Base-by-base conservation (phyloP, 129 eudicot genomes). In the Saussurea involucrata region DNA sequence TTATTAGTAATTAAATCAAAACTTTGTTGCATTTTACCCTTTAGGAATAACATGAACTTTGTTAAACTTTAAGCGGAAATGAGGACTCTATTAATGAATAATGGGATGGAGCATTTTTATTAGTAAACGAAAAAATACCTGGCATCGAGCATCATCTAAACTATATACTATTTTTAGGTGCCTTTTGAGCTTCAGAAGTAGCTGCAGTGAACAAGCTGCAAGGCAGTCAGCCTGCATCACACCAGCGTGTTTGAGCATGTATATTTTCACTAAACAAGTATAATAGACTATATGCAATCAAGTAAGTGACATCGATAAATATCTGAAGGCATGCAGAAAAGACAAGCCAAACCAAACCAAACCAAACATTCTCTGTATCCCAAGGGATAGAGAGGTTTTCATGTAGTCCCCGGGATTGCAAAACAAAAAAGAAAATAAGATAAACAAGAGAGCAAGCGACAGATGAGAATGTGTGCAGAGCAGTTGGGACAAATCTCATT, bases 91-190 rank as follows among this genome's bases (percentile, higher is more conserved):
- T 5, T 12, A n/a, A n/a, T n/a, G n/a, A n/a, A n/a, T n/a, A n/a
- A n/a, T 15, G 34, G 25, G 67, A 64, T 6, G 21, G 3, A 44
- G 34, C 9, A 40, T 31, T 63, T 4, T 65, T 5, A 72, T 65
- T 8, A 65, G 78, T 49, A 25, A 65, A n/a, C 20, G 27, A 79
- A 71, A 24, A 40, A 74, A 33, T 81, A 91, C 98, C 96, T 91
- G 97, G 77, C 98, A 95, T 76, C 93, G 90, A 25, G 89, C 93
- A 88, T 95, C 98, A 80, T 95, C 88, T 66, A 95, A 86, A 81
- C 90, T 74, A 74, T 86, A 95, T 4, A 89, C 82, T 63, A 95
- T 90, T 85, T 95, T 95, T 53, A 95, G 84, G 83, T 95, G 97
- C 86, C 98, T 88, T 86, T 95, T 95, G 29, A 95, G 90, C 84